Percentiles rank a stretch among this genome's conserved stretches.
phyloP scores from a whole-genome alignment of 768 basidiomycete genomes.

The Auricularia cornea region DNA sequence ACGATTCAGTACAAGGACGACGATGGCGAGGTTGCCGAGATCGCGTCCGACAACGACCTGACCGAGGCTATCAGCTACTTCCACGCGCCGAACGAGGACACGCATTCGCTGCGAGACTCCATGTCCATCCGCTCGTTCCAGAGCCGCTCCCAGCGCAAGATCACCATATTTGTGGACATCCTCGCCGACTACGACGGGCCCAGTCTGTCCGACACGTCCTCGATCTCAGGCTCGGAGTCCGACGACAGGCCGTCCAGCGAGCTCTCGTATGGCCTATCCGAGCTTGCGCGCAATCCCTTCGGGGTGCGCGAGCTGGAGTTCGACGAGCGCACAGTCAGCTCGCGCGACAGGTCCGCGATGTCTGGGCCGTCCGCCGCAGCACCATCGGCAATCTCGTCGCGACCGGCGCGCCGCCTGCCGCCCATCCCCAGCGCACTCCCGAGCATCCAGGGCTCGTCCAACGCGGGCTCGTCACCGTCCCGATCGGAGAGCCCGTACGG shows the following conservation, averaged over 20 bases:
- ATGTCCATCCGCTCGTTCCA: slow-evolving; percentile 1
- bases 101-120: slow-evolving; percentile 42
- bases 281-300: slow-evolving; percentile 23
- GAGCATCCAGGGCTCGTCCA: background rate
- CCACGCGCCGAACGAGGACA: slow-evolving; percentile 52
- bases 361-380: slow-evolving; percentile 12
- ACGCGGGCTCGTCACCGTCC: background rate
- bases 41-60: slow-evolving; percentile 64
- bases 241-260: slow-evolving; percentile 48
- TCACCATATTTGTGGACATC: slow-evolving; percentile 70
- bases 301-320: slow-evolving; percentile 45
- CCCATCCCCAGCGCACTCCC: background rate
- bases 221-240: slow-evolving; percentile 71
- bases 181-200: slow-evolving; percentile 86
- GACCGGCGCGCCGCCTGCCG: background rate
- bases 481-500: background rate
- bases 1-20: slow-evolving; percentile 80
- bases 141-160: slow-evolving; percentile 39
- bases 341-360: slow-evolving; percentile 38
- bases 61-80: slow-evolving; percentile 86
- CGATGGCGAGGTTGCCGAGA: slow-evolving; percentile 68
- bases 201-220: slow-evolving; percentile 81
- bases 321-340: slow-evolving; percentile 69
- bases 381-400: background rate
- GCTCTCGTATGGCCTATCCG: slow-evolving; percentile 39